Percentiles rank a stretch among this genome's conserved stretches.
These are phyloP conservation scores for Pyrenula massariospora DNA, from an alignment of 495 filamentous ascomycete species.

Conservation along the genomic window DNA sequence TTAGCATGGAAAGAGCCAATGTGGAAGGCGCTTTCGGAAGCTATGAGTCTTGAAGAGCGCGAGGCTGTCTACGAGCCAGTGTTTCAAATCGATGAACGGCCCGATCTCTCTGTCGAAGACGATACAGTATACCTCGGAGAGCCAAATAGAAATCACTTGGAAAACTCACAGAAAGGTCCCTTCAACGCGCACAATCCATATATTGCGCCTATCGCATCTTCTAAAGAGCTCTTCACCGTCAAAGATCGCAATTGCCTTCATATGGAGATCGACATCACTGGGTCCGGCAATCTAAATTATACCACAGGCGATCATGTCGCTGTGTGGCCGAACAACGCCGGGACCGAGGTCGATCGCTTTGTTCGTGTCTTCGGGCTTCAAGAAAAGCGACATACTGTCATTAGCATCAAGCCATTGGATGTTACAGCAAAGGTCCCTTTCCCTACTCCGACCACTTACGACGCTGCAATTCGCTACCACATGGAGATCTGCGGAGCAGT, in stretches of 20 bases:
- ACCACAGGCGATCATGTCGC: constrained; percentile 97
- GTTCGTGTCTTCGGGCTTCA: constrained; percentile 63
- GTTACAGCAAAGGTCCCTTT: constrained; percentile 96
- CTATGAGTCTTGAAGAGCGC: constrained; percentile 84
- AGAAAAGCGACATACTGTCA: constrained; percentile 69
- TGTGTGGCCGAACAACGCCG: constrained; percentile 93
- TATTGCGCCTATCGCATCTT: constrained; percentile 87
- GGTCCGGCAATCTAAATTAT: constrained; percentile 71
- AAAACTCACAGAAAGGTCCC: constrained; percentile 74
- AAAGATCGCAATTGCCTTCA: constrained; percentile 93
- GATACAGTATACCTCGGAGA: constrained; percentile 89
- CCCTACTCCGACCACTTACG: constrained; percentile 92
- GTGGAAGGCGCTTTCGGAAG: constrained; percentile 74
- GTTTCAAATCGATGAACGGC: constrained; percentile 70
- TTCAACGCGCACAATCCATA: constrained; percentile 96
- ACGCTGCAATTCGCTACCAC: constrained; percentile 88
- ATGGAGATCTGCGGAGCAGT: constrained; percentile 93
- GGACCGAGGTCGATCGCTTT: constrained; percentile 85
- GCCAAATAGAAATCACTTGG: constrained; percentile 90
- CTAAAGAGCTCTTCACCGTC: constrained; percentile 79
- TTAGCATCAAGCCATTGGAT: constrained; percentile 86
- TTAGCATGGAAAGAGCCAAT: constrained; percentile 99
- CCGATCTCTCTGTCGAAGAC: constrained; percentile 62
- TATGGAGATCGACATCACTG: constrained; percentile 87
- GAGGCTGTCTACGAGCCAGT: constrained; percentile 94